Base-by-base conservation (phyloP, 75 land plant species). In the Selaginella tamariscina region DNA sequence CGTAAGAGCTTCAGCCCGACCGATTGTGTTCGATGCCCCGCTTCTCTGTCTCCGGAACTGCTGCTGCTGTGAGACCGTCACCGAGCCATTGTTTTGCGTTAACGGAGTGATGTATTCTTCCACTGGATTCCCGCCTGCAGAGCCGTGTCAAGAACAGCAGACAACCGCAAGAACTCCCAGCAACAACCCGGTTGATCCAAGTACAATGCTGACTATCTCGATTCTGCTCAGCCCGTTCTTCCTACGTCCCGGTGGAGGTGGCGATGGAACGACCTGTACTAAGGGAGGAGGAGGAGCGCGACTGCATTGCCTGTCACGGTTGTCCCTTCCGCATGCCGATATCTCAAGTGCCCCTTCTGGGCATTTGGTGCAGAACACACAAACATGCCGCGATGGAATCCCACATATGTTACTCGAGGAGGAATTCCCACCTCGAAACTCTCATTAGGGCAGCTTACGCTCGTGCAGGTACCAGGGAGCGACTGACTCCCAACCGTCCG, bases 1-100 rank as follows among this genome's bases (percentile, higher is more conserved):
- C 1, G 78, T 67, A 69, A 85, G 85, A 49, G 88, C 86, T 66
- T 88, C 86, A 1, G 89, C 81, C 15, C 82, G 68, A 49, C 87
- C 92, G 32, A 73, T 78, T n/a, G 74, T 79, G 62, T 59, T 8
- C 1, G 92, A 88, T 0, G 92, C 77, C 1, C 86, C 85, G 66
- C 92, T 88, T 60, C 89, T 60, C 32, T 83, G 89, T 24, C 93
- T 76, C 74, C 77, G 54, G 73, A 86, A 81, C 0, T 59, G 68
- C 63, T 15, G 80, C 32, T 59, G 68, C 63, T 15, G 80, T 32
- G 24, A 84, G 84, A 2, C 63, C 21, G 62, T 85, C 82, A 2
- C 85, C 79, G 33, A 74, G 54, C 29, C 76, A 18, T 0, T 82
- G 82, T 24, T 63, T n/a, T 55, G 0, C 21, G 63, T 78, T 77